Conservation (phyloP, 2,329 filamentous ascomycete species). For the Fusarium nisikadoi region DNA sequence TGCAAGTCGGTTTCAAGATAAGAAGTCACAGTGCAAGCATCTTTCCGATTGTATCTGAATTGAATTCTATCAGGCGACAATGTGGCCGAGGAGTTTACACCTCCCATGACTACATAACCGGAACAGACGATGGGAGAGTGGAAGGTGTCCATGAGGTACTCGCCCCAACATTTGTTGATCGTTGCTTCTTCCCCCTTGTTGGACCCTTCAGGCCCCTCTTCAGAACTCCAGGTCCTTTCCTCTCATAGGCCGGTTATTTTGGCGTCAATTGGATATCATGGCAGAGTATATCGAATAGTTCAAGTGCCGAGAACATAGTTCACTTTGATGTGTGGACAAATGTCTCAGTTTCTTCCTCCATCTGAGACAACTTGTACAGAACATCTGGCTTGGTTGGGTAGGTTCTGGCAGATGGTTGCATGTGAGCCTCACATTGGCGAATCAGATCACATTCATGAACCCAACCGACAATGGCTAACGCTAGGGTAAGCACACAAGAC, state of each 20-base stretch:
- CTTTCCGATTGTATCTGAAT: background rate
- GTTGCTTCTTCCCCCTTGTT: background rate
- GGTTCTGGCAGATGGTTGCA: conserved; percentile 15
- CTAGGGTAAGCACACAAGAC: conserved; percentile 36
- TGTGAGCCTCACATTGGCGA: conserved; percentile 22
- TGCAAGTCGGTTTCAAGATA: conserved; percentile 3
- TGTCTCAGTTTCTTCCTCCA: background rate
- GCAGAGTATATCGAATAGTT: background rate
- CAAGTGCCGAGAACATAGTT: conserved; percentile 11
- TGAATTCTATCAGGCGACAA: background rate
- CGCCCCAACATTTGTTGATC: background rate
- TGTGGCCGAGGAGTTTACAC: background rate
- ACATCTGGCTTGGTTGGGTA: conserved; percentile 10
- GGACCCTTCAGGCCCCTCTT: background rate
- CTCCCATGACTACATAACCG: background rate
- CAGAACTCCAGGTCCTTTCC: background rate
- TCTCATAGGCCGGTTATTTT: background rate
- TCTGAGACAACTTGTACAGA: background rate
- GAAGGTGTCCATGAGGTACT: background rate
- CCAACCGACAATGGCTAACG: conserved; percentile 21
- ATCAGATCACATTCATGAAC: conserved; percentile 12
- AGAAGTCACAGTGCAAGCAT: conserved; percentile 2
- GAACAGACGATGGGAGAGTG: background rate
- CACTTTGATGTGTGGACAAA: conserved; percentile 1
- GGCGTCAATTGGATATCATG: background rate